Base-by-base conservation (phyloP, 495 filamentous ascomycete genomes). In the Copromyces sp. region DNA sequence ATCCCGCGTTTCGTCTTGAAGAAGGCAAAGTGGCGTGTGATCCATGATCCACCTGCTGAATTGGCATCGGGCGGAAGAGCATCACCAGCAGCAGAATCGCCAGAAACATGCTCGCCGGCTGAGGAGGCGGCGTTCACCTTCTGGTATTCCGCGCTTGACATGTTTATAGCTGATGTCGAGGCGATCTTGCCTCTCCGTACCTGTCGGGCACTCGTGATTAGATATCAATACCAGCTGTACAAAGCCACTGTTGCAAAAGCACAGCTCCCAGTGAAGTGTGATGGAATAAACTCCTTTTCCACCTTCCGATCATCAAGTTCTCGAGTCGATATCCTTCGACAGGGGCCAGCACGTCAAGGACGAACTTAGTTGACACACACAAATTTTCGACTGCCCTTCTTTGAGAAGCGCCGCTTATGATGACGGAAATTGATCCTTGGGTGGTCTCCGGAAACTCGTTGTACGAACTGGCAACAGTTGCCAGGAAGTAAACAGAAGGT, bases 11-110 rank as follows among this genome's bases (percentile, higher is more conserved):
- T 84, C 24, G 73, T 82, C 38, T 73, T 73, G 53, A 85, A 76
- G 32, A 84, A 81, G 38, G 82, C 81, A 45, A 83, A 80, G 69
- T 81, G 81, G 38, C 78, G 75, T 68, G 80, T 77, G 0, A 81
- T 47, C 70, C 74, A 78, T 77, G 76, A 75, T 78, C 11, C 47
- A 0, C 47, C 24, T 75, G 5, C 11, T 59, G 20, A 1, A 29
- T 59, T 29, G 47, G 24, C 24, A 32, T 59, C 11, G 2, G 12
- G 47, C 5, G 47, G 24, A 29, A 11, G 47, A 12, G 24, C 29
- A 32, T 0, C 47, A 12, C 47, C 24, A 59, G 47, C 4, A 14
- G 29, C 20, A 24, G 2, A 59, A 8, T 29, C 11, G 47, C 24
- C 47, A 14, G 47, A 59, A 32, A 59, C 24, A 14, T 59, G 47